Evolutionary conservation across 129 eudicot genomes (phyloP).

Genomic region (Arctium minus): DNA sequence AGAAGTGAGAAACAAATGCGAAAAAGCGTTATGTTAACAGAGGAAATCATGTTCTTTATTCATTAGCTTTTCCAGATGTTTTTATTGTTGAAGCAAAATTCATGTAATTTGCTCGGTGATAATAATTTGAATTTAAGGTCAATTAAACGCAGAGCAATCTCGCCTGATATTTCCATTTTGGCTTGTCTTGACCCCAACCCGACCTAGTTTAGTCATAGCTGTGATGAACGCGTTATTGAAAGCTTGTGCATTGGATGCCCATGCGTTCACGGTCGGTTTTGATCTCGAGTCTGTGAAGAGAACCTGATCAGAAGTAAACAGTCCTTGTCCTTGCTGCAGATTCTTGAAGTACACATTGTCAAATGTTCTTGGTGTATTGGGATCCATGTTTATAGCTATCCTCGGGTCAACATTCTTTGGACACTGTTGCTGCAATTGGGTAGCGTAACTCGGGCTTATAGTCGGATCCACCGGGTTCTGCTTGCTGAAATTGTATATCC

Average conservation of each 20-base stretch:
- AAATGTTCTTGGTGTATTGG: constrained; percentile 64
- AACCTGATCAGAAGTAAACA: constrained; percentile 85
- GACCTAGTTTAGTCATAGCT: constrained; percentile 81
- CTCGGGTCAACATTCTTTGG: constrained; percentile 69
- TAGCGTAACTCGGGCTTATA: constrained; percentile 53
- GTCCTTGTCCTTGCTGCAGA: constrained; percentile 66
- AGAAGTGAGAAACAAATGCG: not conserved
- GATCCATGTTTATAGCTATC: constrained; percentile 79
- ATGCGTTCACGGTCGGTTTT: constrained; percentile 43
- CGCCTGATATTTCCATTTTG: constrained; percentile 72
- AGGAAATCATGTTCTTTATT: not conserved
- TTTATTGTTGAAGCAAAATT: not conserved
- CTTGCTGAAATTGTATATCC: constrained; percentile 65
- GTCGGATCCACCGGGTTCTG: constrained; percentile 67
- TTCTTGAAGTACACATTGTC: constrained; percentile 70
- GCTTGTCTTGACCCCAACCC: constrained; percentile 79
- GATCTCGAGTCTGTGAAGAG: constrained; percentile 69
- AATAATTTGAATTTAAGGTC: not conserved
- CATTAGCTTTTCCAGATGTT: not conserved
- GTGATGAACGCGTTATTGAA: constrained; percentile 49
- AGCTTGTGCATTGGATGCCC: constrained; percentile 54
- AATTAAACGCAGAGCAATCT: constrained; percentile 66
- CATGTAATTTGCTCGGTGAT: not conserved
- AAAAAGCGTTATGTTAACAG: not conserved
- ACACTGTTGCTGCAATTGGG: constrained; percentile 59